Evolutionary conservation across 2,329 filamentous ascomycete species (phyloP).

Genomic region (Metarhizium anisopliae): DNA sequence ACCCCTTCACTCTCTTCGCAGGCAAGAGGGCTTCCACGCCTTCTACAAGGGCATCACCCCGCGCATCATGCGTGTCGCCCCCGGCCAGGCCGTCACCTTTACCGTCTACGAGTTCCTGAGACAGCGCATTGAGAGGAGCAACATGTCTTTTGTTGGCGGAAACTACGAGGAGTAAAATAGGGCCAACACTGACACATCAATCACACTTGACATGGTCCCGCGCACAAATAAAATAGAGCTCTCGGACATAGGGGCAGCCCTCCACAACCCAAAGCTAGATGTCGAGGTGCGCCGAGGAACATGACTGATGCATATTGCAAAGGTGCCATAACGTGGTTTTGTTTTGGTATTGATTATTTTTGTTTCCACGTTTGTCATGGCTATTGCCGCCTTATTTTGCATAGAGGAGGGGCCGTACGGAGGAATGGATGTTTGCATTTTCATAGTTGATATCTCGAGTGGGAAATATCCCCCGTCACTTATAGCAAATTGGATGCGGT

Average conservation of each 20-base stretch:
- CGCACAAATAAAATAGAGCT: neutral
- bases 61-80: constrained; percentile 92
- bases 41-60: constrained; percentile 99
- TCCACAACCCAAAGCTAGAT: neutral
- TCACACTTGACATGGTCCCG: too few species aligned
- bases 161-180: constrained; percentile 55
- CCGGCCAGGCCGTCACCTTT: constrained; percentile 75
- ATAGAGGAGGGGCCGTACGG: neutral
- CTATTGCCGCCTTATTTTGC: neutral
- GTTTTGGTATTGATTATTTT: neutral
- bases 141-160: constrained; percentile 48
- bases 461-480: neutral
- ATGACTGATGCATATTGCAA: neutral
- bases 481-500: neutral
- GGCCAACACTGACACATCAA: too few species aligned
- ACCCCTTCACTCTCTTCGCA: constrained; percentile 22
- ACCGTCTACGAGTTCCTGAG: constrained; percentile 73
- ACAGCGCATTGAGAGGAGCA: constrained; percentile 60
- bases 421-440: neutral
- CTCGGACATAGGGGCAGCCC: neutral
- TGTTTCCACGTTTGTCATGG: neutral
- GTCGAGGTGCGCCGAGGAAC: neutral
- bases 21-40: constrained; percentile 84
- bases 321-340: neutral
- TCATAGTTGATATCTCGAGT: neutral